Evolutionary conservation across 768 basidiomycete species (phyloP).

Genomic region (Mycena galopus): DNA sequence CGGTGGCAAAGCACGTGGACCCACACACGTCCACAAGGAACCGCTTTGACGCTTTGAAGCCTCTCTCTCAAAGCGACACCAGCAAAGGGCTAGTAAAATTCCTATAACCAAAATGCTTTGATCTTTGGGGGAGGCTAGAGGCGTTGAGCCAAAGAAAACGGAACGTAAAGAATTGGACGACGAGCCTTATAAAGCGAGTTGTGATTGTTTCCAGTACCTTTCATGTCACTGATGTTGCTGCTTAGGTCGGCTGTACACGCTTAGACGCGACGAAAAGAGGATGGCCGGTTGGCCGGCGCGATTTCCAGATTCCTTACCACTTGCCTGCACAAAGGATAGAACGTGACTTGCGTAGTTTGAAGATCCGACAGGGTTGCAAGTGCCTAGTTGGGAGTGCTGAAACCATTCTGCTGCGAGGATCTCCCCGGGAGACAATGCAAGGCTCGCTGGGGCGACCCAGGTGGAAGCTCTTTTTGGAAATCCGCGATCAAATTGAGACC

Average conservation of each 20-base stretch:
- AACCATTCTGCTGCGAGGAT: conserved; percentile 15
- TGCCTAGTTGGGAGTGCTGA: conserved; percentile 1
- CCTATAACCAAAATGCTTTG: background rate
- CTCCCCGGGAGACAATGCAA: conserved; percentile 27
- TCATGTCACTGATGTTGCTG: conserved; percentile 2
- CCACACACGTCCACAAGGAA: conserved; percentile 16
- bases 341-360: too few relatives aligned
- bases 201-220: conserved; percentile 15
- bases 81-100: conserved; percentile 1
- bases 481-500: background rate
- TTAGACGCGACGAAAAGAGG: background rate
- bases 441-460: background rate
- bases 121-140: background rate
- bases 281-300: conserved; percentile 5
- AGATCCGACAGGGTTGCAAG: conserved; percentile 14
- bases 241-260: background rate
- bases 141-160: background rate
- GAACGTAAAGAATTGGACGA: background rate
- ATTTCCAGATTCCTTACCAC: background rate
- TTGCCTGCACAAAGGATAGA: conserved; percentile 17
- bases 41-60: background rate
- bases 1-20: too few relatives aligned
- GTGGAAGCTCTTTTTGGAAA: background rate
- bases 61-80: background rate
- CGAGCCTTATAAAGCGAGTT: background rate